Base-by-base conservation (phyloP, 1,139 yeast species). In the Nakaseomyces sp. region DNA sequence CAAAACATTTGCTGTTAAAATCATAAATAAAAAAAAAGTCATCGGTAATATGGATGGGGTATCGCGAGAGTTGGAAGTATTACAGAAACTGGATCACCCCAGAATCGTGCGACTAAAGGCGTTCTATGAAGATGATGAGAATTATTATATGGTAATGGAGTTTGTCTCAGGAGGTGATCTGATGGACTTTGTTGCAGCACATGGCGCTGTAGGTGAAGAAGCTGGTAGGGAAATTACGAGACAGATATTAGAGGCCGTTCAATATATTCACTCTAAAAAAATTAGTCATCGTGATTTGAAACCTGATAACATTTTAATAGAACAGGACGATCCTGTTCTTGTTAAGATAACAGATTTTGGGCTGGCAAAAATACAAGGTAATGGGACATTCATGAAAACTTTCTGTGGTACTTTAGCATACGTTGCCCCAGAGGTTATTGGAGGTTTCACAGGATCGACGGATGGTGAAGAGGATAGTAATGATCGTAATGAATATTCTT, bases 121-220 rank as follows among this genome's bases (percentile, higher is more conserved):
- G 7, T 86, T 84, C 55, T 88, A 80, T 59, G 96, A 88, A 60
- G 96, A 89, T 60, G 67, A 71, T 10, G 84, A 81, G 47, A 77
- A 76, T 55, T 86, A 86, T 62, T 91, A 86, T 60, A 71, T 91
- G 50, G 89, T 91, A 4, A 89, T 91, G 96, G 98, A 91, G 59
- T 82, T 81, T 54, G 93, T 91, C 16, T 81, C 94, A 0, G 96
- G 96, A 8, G 98, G 98, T n/a, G 98, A 91, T 62, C 68, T 91
- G 47, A 91, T 91, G 98, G 97, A 69, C 65, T 88, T 86, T 66
- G 94, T 89, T 2, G 91, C 94, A 0, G 86, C 89, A 2, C 83
- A 85, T 63, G 96, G 96, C 1, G 78, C 93, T 4, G 84, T 89
- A 31, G 88, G 93, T 16, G 98, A 89, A 63, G 88, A 79, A 43